Percentiles rank a stretch among this genome's conserved stretches.
phyloP scores from a whole-genome alignment of 1,139 yeast species.

The Suhomyces wounanorum region DNA sequence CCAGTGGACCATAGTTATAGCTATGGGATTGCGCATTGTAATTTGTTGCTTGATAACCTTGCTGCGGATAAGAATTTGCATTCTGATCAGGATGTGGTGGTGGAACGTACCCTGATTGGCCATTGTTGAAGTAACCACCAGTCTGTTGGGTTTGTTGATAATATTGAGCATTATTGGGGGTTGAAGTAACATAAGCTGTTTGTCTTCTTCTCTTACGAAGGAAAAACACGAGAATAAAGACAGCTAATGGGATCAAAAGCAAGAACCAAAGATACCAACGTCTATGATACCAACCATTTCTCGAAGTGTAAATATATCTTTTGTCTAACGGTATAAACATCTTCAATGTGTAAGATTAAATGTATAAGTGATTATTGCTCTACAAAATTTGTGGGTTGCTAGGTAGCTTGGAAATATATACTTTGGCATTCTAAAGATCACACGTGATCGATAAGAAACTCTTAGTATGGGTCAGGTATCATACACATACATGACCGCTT shows the following conservation, averaged over 20 bases:
- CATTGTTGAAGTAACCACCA: constrained; percentile 13
- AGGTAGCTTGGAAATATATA: neutral
- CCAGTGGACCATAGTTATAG: constrained; percentile 9
- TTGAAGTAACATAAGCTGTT: constrained; percentile 5
- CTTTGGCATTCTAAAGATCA: neutral
- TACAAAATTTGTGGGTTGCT: neutral
- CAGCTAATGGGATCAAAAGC: constrained; percentile 16
- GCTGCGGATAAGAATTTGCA: neutral
- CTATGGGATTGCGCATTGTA: neutral
- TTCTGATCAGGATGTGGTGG: constrained; percentile 11
- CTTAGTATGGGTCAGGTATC: neutral
- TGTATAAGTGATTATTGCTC: constrained; percentile 10
- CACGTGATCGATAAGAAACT: constrained; percentile 1
- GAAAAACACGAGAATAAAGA: constrained; percentile 12
- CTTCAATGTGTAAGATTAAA: constrained; percentile 9
- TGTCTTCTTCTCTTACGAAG: constrained; percentile 16
- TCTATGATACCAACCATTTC: constrained; percentile 12
- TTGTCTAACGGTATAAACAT: constrained; percentile 11
- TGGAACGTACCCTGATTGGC: constrained; percentile 11
- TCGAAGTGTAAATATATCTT: constrained; percentile 11
- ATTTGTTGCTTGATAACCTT: neutral
- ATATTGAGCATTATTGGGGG: constrained; percentile 15
- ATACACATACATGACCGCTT: neutral
- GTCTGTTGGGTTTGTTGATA: constrained; percentile 21
- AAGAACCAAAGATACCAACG: constrained; percentile 20